These are phyloP conservation scores for Collybia mongolica DNA, from an alignment of 768 basidiomycete genomes.

Conservation along the genomic window DNA sequence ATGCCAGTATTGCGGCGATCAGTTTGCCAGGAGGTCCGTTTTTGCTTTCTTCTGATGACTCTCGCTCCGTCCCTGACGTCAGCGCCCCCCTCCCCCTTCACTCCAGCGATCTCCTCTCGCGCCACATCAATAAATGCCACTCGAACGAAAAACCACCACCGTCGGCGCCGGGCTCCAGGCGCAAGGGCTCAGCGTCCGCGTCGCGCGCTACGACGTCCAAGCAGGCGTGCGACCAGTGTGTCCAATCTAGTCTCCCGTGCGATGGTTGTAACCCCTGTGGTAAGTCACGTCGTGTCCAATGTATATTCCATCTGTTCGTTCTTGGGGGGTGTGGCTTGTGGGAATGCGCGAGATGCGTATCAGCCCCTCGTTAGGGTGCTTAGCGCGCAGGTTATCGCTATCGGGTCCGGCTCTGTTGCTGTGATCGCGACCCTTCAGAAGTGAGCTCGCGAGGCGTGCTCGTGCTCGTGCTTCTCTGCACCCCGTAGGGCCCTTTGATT, in stretches of 20 bases:
- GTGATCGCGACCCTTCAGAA: too few species aligned
- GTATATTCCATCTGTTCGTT: not conserved
- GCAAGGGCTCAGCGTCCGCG: constrained; percentile 66
- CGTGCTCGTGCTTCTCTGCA: too few species aligned
- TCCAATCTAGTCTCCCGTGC: constrained; percentile 70
- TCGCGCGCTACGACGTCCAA: constrained; percentile 77
- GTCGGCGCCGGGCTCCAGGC: constrained; percentile 40
- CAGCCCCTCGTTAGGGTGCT: too few species aligned
- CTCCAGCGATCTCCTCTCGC: constrained; percentile 74
- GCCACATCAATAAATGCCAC: constrained; percentile 89
- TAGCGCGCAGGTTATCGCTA: too few species aligned
- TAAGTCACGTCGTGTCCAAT: constrained; percentile 34
- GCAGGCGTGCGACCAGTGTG: constrained; percentile 85
- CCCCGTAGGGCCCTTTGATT: too few species aligned
- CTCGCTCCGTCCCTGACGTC: too few species aligned
- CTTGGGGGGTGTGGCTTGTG: not conserved
- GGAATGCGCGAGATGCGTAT: too few species aligned
- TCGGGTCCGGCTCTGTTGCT: too few species aligned
- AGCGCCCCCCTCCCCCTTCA: not conserved
- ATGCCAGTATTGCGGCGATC: constrained; percentile 85
- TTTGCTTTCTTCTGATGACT: constrained; percentile 5
- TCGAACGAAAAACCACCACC: constrained; percentile 64
- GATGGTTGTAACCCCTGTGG: constrained; percentile 81
- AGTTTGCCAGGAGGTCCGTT: constrained; percentile 78
- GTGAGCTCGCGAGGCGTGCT: too few species aligned